Conservation (phyloP, 2,329 filamentous ascomycete genomes). For the Fusarium temperatum region DNA sequence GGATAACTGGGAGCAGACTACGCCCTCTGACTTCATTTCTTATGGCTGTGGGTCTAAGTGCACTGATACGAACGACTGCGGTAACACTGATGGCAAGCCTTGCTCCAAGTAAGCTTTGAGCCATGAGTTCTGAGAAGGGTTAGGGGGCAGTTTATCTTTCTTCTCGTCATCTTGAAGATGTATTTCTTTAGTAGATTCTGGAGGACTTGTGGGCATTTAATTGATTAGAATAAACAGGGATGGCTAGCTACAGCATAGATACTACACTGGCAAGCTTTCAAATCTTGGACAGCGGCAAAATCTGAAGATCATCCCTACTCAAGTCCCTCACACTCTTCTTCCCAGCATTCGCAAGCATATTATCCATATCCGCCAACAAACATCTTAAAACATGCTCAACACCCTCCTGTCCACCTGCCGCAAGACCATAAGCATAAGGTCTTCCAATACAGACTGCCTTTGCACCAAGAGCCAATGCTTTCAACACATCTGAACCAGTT, state of each 20-base stretch:
- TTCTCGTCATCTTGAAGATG: fast-evolving
- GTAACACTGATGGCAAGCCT: neutral
- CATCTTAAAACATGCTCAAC: constrained; percentile 64
- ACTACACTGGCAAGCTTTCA: neutral
- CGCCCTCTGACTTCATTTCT: neutral
- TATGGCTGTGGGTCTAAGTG: constrained; percentile 11
- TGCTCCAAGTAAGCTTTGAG: neutral
- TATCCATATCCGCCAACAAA: constrained; percentile 55
- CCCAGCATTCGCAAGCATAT: constrained; percentile 64
- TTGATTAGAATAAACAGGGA: neutral
- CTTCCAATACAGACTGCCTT: constrained; percentile 56
- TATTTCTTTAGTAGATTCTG: no score
- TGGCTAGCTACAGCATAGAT: neutral
- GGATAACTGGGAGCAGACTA: constrained; percentile 11
- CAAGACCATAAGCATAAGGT: constrained; percentile 50
- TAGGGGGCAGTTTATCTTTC: fast-evolving
- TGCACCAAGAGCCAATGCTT: constrained; percentile 53
- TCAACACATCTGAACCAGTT: constrained; percentile 52
- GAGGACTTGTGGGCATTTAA: fast-evolving
- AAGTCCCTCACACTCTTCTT: constrained; percentile 51
- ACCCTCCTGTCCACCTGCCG: constrained; percentile 52
- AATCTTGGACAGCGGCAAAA: constrained; percentile 9
- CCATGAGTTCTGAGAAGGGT: fast-evolving
- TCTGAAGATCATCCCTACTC: constrained; percentile 29
- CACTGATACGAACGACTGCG: neutral